A percentile compares a stretch with the other conserved stretches of the same genome.
phyloP scores from a whole-genome alignment of 768 basidiomycete species.

The Lactifluus echinatus region DNA sequence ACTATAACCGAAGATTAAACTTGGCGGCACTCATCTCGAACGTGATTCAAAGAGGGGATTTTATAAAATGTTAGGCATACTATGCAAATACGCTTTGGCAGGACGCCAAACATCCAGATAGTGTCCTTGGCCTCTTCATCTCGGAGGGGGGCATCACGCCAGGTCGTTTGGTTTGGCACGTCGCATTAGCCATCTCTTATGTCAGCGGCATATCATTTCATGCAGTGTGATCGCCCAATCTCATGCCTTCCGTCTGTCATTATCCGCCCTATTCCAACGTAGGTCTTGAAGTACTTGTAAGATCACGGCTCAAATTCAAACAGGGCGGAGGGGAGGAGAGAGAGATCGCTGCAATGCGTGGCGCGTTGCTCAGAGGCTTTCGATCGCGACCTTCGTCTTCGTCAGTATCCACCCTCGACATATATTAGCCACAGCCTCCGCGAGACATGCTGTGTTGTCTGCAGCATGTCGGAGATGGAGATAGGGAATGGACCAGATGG shows the following conservation, averaged over 20 bases:
- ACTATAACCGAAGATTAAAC: no score
- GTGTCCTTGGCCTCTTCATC: background rate
- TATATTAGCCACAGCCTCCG: background rate
- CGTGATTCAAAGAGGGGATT: no score
- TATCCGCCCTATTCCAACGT: no score
- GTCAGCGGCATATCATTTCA: no score
- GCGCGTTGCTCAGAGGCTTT: background rate
- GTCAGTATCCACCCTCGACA: background rate
- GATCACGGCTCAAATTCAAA: background rate
- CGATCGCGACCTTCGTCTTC: background rate
- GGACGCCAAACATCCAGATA: background rate
- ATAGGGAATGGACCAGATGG: background rate
- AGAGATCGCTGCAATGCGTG: background rate
- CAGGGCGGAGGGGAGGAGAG: constrained; percentile 8
- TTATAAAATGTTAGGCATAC: no score
- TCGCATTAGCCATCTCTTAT: no score
- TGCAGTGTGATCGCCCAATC: no score
- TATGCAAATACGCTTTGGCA: background rate
- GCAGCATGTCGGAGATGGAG: background rate
- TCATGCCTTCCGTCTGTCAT: no score
- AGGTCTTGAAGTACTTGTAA: background rate
- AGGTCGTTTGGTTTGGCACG: no score
- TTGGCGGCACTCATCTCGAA: no score
- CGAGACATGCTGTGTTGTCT: background rate
- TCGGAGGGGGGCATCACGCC: no score